phyloP scores from a whole-genome alignment of 305 asterid genomes.

The Fraxinus baroniana region DNA sequence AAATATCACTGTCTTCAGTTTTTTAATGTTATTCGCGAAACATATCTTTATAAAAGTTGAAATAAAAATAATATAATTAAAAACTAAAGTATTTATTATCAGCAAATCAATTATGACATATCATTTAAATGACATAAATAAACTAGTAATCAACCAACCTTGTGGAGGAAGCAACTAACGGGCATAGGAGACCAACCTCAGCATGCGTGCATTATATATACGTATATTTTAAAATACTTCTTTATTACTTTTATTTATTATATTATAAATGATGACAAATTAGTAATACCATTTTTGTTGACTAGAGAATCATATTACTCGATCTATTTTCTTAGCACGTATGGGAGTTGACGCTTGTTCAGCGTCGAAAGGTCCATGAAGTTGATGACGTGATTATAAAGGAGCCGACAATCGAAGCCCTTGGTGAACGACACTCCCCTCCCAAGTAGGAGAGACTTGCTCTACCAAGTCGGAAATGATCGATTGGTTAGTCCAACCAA shows the following conservation, averaged over 20 bases:
- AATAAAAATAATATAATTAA: neutral
- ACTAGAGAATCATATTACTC: neutral
- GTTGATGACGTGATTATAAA: too few species aligned
- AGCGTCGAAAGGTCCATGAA: neutral
- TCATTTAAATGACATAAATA: neutral
- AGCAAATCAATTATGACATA: neutral
- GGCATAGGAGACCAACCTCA: neutral
- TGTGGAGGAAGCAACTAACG: neutral
- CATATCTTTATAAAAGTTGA: neutral
- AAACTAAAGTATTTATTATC: neutral
- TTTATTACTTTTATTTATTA: neutral
- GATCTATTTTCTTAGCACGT: neutral
- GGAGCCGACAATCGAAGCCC: neutral
- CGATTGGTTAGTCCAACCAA: too few species aligned
- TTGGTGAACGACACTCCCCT: neutral
- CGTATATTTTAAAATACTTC: neutral
- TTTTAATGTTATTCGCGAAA: neutral
- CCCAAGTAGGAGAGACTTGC: too few species aligned
- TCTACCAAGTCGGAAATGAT: neutral
- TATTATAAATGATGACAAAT: neutral
- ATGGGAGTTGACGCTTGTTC: neutral
- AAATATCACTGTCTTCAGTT: neutral
- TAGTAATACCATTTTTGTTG: neutral
- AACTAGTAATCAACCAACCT: neutral
- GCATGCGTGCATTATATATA: neutral